phyloP scores from a whole-genome alignment of 306 rosid genomes.

The Begonia fuchsioides region DNA sequence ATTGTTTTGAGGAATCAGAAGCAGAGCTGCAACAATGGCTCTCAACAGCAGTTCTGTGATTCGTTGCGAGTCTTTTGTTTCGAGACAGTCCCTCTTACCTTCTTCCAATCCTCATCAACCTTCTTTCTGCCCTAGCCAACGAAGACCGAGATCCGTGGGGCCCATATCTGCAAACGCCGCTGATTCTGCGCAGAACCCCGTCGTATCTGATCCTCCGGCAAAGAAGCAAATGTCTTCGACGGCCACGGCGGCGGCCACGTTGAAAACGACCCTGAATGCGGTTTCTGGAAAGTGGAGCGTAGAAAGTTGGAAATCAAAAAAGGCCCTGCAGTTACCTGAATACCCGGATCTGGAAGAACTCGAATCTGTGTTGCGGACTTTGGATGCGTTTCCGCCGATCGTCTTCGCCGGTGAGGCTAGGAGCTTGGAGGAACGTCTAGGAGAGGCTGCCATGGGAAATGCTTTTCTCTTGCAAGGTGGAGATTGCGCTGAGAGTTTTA shows the following conservation, averaged over 20 bases:
- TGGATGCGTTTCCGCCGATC: constrained; percentile 85
- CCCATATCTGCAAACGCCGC: constrained; percentile 62
- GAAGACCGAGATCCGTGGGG: constrained; percentile 11
- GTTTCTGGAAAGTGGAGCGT: constrained; percentile 36
- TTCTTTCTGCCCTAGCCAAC: constrained; percentile 14
- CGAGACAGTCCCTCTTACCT: constrained; percentile 14
- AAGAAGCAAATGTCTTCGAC: constrained; percentile 11
- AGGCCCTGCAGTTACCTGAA: constrained; percentile 79
- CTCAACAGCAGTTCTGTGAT: constrained; percentile 21
- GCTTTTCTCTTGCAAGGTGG: constrained; percentile 89
- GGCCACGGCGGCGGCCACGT: constrained; percentile 6
- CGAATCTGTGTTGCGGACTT: constrained; percentile 51
- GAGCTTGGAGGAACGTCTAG: constrained; percentile 59
- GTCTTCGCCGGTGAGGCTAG: constrained; percentile 96
- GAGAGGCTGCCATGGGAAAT: constrained; percentile 76
- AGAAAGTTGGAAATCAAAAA: constrained; percentile 74
- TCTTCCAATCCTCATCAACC: constrained; percentile 27
- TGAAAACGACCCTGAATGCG: constrained; percentile 17
- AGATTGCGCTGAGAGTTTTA: constrained; percentile 96
- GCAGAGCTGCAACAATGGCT: constrained; percentile 29
- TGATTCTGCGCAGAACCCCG: constrained; percentile 67
- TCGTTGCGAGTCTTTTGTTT: constrained; percentile 36
- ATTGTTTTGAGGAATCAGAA: too few species aligned
- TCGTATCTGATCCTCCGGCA: constrained; percentile 36
- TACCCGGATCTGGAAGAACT: constrained; percentile 66